These are phyloP conservation scores for Alternaria gaisen DNA, from an alignment of 2,329 filamentous ascomycete species.

Conservation along the genomic window DNA sequence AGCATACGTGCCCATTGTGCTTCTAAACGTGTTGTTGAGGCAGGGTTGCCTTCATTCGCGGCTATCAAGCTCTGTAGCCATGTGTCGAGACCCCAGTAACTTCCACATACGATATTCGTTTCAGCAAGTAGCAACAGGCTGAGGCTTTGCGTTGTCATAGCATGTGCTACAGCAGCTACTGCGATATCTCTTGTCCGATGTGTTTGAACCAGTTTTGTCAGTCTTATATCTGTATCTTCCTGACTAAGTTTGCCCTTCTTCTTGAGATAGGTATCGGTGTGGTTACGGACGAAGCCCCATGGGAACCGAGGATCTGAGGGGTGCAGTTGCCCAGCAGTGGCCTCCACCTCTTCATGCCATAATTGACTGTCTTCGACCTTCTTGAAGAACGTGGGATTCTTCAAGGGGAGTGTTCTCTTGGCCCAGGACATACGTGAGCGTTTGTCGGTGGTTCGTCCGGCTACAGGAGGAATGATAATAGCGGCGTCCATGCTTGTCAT, in stretches of 20 bases:
- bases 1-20: constrained; percentile 37
- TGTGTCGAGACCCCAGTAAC: constrained; percentile 38
- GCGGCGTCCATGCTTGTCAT: constrained; percentile 4
- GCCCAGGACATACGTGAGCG: constrained; percentile 20
- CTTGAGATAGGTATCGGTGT: constrained; percentile 42
- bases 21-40: constrained; percentile 37
- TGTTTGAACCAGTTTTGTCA: constrained; percentile 32
- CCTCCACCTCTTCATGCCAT: constrained; percentile 40
- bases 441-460: constrained; percentile 18
- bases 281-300: constrained; percentile 26
- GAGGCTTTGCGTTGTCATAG: constrained; percentile 36
- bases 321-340: constrained; percentile 31
- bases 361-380: constrained; percentile 40
- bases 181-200: constrained; percentile 37
- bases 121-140: constrained; percentile 35
- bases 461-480: constrained; percentile 3
- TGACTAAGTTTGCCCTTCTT: constrained; percentile 43
- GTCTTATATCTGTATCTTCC: constrained; percentile 31
- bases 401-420: constrained; percentile 25
- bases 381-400: constrained; percentile 29
- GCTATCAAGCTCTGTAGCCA: constrained; percentile 44
- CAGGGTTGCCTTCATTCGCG: constrained; percentile 35
- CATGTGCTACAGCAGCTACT: constrained; percentile 42
- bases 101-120: constrained; percentile 36
- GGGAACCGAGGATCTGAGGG: constrained; percentile 41